These are phyloP conservation scores for Carex scoparia DNA, from an alignment of 176 grass and related monocot genomes.

Conservation along the genomic window DNA sequence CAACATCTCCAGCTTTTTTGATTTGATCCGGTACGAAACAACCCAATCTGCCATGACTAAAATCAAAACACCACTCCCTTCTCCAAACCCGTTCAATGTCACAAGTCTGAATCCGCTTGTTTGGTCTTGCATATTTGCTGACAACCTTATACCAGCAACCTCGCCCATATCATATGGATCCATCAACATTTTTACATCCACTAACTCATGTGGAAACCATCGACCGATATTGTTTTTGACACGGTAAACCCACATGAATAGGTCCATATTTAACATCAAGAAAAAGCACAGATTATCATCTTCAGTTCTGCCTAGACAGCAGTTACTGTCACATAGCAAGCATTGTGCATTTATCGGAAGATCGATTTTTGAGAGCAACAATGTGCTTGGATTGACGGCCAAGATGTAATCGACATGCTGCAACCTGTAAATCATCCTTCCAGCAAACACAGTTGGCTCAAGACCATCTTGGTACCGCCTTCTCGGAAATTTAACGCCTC, in stretches of 20 bases:
- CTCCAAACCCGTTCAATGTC: conserved; percentile 43
- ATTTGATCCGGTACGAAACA: conserved; percentile 25
- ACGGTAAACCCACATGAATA: conserved; percentile 1
- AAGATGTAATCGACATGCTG: conserved; percentile 33
- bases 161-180: conserved; percentile 11
- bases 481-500: background rate
- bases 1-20: conserved; percentile 28
- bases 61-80: conserved; percentile 33
- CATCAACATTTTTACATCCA: conserved; percentile 26
- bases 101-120: conserved; percentile 34
- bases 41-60: conserved; percentile 54
- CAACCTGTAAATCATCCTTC: conserved; percentile 37
- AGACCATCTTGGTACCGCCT: background rate
- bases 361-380: conserved; percentile 32
- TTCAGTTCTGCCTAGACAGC: conserved; percentile 39
- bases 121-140: conserved; percentile 41
- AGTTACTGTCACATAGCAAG: conserved; percentile 29
- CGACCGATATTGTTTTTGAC: background rate
- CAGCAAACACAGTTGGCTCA: conserved; percentile 29
- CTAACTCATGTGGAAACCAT: conserved; percentile 25
- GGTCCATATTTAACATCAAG: conserved; percentile 21
- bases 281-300: conserved; percentile 46
- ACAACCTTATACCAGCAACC: conserved; percentile 34
- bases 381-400: conserved; percentile 15
- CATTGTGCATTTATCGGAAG: background rate